Base-by-base conservation (phyloP, 179 eudicot species). In the Silene coronaria region DNA sequence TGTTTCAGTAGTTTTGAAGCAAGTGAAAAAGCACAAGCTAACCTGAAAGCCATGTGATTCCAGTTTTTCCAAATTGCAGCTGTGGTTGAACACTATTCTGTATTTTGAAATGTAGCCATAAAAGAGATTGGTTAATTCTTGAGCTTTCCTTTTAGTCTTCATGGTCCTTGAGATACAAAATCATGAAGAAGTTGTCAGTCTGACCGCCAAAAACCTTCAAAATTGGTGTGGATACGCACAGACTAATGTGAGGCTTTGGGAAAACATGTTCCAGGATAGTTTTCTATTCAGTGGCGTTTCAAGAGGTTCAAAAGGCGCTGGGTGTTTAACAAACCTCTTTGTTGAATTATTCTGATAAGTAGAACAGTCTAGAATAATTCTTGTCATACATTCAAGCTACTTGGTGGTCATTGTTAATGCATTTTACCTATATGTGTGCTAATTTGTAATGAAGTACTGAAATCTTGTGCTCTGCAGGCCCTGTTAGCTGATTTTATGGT, bases 401-500 rank as follows among this genome's bases (percentile, higher is more conserved):
- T 19, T 17, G 6, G 19, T 51, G 17, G 57, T 51, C 57, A 51
- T 13, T 17, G 17, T 51, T 19, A 51, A 14, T 51, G 19, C 57
- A 51, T 16, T 51, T 51, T 51, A 16, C 57, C n/a, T 51, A 51
- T 24, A 61, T 61, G 5, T 13, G 34, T 24, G 16, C 60, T n/a
- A 42, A 38, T 22, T 24, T 9, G 32, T 14, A 38, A 66, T 28
- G 3, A 21, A 14, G 67, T 55, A 51, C 6, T 65, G 4, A 5
- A 22, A 26, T 26, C 16, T 68, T 67, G 58, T 80, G 61, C 42
- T 74, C 4, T 83, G 86, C 91, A 94, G 97, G 89, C 91, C 6
- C 71, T 90, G 42, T 19, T 90, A 78, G 91, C 97, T 77, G 98
- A 91, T 84, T 94, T 90, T 86, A 94, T 91, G 81, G 89, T 94